Evolutionary conservation across 1,284 basidiomycete genomes (phyloP).

Genomic region (Ganoderma leucocontextum): DNA sequence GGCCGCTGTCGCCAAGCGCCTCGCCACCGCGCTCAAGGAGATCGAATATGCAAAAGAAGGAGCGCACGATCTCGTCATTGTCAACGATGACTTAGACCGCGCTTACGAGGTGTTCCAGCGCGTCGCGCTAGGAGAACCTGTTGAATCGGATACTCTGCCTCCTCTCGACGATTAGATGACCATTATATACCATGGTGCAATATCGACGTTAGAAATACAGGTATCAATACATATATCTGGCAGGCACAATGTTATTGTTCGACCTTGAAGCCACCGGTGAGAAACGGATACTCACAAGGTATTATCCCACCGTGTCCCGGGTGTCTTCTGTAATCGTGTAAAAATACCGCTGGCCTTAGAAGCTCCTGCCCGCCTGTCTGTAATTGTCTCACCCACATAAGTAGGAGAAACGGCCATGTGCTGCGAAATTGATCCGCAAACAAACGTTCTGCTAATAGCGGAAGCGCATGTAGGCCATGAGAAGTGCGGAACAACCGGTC

Average conservation of each 20-base stretch:
- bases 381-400: neutral
- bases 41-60: constrained; percentile 86
- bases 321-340: constrained; percentile 16
- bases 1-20: constrained; percentile 76
- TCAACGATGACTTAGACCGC: constrained; percentile 91
- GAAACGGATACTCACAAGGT: constrained; percentile 23
- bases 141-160: constrained; percentile 65
- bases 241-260: neutral
- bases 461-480: constrained; percentile 88
- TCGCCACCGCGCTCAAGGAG: constrained; percentile 85
- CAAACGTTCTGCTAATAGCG: constrained; percentile 41
- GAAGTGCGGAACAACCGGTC: constrained; percentile 86
- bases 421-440: constrained; percentile 1
- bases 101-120: constrained; percentile 80
- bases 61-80: constrained; percentile 85
- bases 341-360: constrained; percentile 6
- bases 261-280: neutral
- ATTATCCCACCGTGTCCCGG: constrained; percentile 20
- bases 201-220: constrained; percentile 21
- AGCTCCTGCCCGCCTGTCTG: constrained; percentile 20
- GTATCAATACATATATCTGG: constrained; percentile 32
- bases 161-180: constrained; percentile 58
- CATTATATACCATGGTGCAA: constrained; percentile 9
- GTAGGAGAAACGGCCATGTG: neutral
- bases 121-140: constrained; percentile 73